Percentiles rank a stretch among this genome's conserved stretches.
Evolutionary conservation across 2,329 filamentous ascomycete genomes (phyloP).

Genomic region (Nemania sp.): DNA sequence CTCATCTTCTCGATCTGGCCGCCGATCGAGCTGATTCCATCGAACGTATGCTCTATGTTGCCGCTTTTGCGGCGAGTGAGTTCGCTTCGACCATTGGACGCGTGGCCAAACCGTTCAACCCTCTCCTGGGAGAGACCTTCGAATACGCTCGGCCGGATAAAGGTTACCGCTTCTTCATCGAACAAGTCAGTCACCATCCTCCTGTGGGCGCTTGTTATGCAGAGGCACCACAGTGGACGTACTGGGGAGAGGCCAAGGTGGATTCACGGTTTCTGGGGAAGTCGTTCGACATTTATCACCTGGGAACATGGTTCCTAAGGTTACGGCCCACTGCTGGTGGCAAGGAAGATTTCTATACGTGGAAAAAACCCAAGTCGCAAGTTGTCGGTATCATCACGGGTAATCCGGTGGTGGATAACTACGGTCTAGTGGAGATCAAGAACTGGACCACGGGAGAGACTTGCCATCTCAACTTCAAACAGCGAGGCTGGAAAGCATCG

Average conservation of each 20-base stretch:
- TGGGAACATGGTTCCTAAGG: constrained; percentile 95
- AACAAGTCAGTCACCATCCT: constrained; percentile 97
- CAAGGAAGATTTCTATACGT: constrained; percentile 89
- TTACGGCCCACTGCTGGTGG: constrained; percentile 76
- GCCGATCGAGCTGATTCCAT: constrained; percentile 84
- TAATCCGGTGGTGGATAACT: constrained; percentile 96
- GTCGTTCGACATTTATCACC: constrained; percentile 94
- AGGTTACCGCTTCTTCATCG: constrained; percentile 96
- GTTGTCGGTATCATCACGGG: constrained; percentile 99
- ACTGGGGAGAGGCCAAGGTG: constrained; percentile 94
- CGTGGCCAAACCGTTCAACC: constrained; percentile 98
- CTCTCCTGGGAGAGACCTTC: constrained; percentile 92
- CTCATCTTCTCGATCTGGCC: constrained; percentile 86
- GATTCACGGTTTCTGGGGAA: constrained; percentile 98
- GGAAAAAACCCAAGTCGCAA: constrained; percentile 98
- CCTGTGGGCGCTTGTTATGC: constrained; percentile 92
- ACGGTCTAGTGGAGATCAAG: constrained; percentile 94
- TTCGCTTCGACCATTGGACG: constrained; percentile 96
- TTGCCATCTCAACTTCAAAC: constrained; percentile 90
- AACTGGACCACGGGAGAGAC: constrained; percentile 95
- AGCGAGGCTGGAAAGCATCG: constrained; percentile 92
- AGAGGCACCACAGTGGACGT: constrained; percentile 92
- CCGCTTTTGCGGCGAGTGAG: constrained; percentile 93
- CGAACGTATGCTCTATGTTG: constrained; percentile 91
- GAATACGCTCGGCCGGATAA: constrained; percentile 96